Conservation (phyloP, 345 rosid species). For the Corchorus olitorius region DNA sequence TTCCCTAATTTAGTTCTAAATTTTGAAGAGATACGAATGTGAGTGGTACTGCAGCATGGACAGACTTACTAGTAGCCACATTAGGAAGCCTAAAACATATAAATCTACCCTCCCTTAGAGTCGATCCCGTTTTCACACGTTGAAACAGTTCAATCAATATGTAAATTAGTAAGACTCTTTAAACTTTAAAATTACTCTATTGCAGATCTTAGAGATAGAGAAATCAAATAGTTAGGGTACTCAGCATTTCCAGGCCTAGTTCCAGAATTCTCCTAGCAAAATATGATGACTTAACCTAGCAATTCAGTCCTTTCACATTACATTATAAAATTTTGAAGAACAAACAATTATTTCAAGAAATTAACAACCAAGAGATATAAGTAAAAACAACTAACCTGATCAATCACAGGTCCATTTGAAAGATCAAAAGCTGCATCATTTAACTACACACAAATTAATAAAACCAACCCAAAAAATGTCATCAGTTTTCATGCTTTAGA, state of each 20-base stretch:
- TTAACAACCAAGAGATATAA: background rate
- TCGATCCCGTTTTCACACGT: background rate
- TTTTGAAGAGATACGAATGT: background rate
- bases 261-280: background rate
- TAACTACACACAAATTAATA: slow-evolving; percentile 42
- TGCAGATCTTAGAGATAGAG: background rate
- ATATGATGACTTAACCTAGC: background rate
- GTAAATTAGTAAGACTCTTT: background rate
- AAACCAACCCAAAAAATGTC: background rate
- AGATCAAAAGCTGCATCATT: slow-evolving; percentile 98
- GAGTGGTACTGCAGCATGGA: background rate
- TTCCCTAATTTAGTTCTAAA: background rate
- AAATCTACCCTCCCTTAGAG: background rate
- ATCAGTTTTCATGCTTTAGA: background rate
- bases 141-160: background rate
- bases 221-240: background rate
- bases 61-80: background rate
- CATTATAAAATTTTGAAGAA: background rate
- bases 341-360: background rate
- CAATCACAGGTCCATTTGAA: slow-evolving; percentile 74
- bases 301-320: background rate
- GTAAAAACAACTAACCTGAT: slow-evolving; percentile 59
- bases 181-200: background rate
- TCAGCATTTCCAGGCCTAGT: no score
- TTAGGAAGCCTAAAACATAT: background rate